Percentiles rank a stretch among this genome's conserved stretches.
phyloP scores from a whole-genome alignment of 78 protist species.

The Chrysochromulina parva region DNA sequence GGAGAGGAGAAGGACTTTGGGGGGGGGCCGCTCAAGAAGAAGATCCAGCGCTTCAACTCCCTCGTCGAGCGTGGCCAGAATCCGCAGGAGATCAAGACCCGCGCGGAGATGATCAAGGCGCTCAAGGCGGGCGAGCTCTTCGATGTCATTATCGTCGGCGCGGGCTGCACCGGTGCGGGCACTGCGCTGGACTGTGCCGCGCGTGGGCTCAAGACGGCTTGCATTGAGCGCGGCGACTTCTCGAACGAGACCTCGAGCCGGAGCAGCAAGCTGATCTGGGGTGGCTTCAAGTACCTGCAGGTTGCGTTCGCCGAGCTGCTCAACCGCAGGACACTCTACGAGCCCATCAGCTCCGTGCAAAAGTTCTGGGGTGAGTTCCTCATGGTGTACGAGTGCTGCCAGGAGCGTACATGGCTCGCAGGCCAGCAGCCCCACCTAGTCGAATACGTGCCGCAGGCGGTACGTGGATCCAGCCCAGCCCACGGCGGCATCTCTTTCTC shows the following conservation, averaged over 20 bases:
- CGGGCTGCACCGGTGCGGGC: slow-evolving; percentile 92
- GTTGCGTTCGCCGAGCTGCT: slow-evolving; percentile 76
- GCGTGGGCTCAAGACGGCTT: slow-evolving; percentile 47
- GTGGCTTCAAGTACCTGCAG: slow-evolving; percentile 57
- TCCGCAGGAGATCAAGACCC: neutral
- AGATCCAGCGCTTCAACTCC: too few relatives aligned
- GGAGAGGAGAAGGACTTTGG: too few relatives aligned
- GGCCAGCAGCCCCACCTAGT: neutral
- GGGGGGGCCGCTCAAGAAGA: too few relatives aligned
- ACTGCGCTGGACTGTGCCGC: slow-evolving; percentile 80
- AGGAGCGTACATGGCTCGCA: neutral
- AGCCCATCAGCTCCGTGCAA: neutral
- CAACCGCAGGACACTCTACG: slow-evolving; percentile 72
- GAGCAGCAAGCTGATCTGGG: slow-evolving; percentile 90
- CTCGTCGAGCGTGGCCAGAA: too few relatives aligned
- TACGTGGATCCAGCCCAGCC: too few relatives aligned
- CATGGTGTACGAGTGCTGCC: slow-evolving; percentile 4
- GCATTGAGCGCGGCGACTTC: slow-evolving; percentile 7
- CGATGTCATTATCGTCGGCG: slow-evolving; percentile 87
- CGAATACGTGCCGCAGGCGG: too few relatives aligned
- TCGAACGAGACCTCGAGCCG: slow-evolving; percentile 78
- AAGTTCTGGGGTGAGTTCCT: neutral
- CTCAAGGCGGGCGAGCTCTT: slow-evolving; percentile 11
- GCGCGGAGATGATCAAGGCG: neutral
- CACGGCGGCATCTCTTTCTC: too few relatives aligned